Conservation (phyloP, 2,329 filamentous ascomycete genomes). For the Chaetomium globosum region DNA sequence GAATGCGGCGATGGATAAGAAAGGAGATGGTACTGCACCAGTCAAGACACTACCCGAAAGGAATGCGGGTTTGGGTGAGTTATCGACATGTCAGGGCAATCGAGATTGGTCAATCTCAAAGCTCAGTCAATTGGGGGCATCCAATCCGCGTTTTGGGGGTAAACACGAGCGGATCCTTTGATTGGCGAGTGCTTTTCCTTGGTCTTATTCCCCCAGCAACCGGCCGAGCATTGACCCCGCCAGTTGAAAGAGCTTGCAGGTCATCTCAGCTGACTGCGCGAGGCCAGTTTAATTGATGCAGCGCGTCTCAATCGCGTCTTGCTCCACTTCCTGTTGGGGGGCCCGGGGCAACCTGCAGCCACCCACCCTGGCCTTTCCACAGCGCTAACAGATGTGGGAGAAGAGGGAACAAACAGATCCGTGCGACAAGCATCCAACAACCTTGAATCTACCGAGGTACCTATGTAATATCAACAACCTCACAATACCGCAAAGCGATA, state of each 20-base stretch:
- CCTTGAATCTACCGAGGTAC: neutral
- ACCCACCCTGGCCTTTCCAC: neutral
- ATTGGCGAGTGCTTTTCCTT: conserved; percentile 20
- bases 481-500: neutral
- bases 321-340: neutral
- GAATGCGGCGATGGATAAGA: neutral
- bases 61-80: conserved; percentile 12
- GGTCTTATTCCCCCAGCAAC: conserved; percentile 25
- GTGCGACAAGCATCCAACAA: neutral
- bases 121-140: conserved; percentile 7
- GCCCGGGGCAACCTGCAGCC: conserved; percentile 22
- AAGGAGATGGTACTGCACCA: conserved; percentile 11
- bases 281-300: conserved; percentile 25
- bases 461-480: neutral
- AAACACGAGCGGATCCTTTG: conserved; percentile 16
- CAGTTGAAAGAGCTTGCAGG: conserved; percentile 20
- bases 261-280: conserved; percentile 34
- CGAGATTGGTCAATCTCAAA: conserved; percentile 20
- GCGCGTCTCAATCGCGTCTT: conserved; percentile 26
- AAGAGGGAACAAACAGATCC: neutral
- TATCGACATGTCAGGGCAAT: conserved; percentile 10
- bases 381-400: neutral
- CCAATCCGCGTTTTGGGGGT: conserved; percentile 19
- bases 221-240: neutral
- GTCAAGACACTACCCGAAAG: conserved; percentile 4